Percentiles rank a stretch among this genome's conserved stretches.
These are phyloP conservation scores for Batkoa obscura DNA, from an alignment of 371 early-diverging fungal genomes.

Conservation along the genomic window DNA sequence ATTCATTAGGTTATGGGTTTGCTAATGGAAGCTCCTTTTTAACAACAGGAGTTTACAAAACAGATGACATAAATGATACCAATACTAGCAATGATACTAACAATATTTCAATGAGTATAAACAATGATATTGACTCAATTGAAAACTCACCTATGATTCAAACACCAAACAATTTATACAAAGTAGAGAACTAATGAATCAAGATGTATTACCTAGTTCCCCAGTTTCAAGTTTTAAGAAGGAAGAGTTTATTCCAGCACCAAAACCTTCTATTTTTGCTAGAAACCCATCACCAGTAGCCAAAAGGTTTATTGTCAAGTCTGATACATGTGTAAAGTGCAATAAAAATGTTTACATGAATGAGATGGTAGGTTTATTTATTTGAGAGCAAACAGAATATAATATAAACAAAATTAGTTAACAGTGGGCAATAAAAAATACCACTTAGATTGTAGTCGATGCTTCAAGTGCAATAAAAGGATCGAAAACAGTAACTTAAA, in stretches of 20 bases:
- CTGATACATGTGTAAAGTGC: neutral
- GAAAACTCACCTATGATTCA: neutral
- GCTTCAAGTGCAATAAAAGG: slow-evolving; percentile 18
- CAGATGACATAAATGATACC: neutral
- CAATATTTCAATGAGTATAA: too few relatives aligned
- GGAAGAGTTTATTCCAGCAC: neutral
- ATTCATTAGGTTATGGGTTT: neutral
- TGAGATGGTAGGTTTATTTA: neutral
- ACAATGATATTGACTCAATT: neutral
- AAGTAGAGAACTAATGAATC: neutral
- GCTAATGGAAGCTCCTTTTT: slow-evolving; percentile 1
- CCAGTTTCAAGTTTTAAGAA: neutral
- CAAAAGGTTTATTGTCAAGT: neutral
- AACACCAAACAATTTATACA: too few relatives aligned
- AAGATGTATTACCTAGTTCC: neutral
- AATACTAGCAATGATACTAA: neutral
- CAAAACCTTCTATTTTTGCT: neutral
- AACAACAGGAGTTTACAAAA: neutral
- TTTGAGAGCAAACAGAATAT: neutral
- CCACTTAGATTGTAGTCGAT: slow-evolving; percentile 24
- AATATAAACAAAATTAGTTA: neutral
- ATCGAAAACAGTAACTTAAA: slow-evolving; percentile 19
- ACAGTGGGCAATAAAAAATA: slow-evolving; percentile 15
- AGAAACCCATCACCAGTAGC: too few relatives aligned
- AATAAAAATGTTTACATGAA: neutral